Percentiles rank a stretch among this genome's conserved stretches.
These are phyloP conservation scores for Cocos nucifera DNA, from an alignment of 176 grass and related monocot species.

Conservation along the genomic window DNA sequence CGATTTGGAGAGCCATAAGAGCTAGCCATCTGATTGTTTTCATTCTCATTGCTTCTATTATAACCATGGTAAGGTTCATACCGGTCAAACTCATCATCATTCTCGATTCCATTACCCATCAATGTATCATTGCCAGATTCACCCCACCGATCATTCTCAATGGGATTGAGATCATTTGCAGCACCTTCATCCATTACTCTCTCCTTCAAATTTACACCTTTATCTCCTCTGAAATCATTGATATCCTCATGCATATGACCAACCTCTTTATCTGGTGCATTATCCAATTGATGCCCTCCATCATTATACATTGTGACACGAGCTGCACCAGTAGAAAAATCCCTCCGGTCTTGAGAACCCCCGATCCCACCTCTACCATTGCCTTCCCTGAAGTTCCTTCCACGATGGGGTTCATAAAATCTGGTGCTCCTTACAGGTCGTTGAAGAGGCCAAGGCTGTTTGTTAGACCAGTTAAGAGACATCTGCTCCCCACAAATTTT, in stretches of 20 bases:
- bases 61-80: slow-evolving; percentile 66
- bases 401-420: slow-evolving; percentile 6
- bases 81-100: slow-evolving; percentile 28
- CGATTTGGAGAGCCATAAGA: slow-evolving; percentile 17
- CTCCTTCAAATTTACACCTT: slow-evolving; percentile 14
- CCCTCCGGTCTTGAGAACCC: slow-evolving; percentile 16
- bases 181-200: slow-evolving; percentile 21
- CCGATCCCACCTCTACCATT: slow-evolving; percentile 16
- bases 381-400: slow-evolving; percentile 22
- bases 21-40: slow-evolving; percentile 22
- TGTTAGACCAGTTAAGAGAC: slow-evolving; percentile 54
- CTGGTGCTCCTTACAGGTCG: slow-evolving; percentile 25
- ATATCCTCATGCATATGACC: slow-evolving; percentile 8
- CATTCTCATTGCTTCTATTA: slow-evolving; percentile 23
- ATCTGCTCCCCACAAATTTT: slow-evolving; percentile 38
- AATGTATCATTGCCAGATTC: slow-evolving; percentile 30
- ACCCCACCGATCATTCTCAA: slow-evolving; percentile 49
- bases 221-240: slow-evolving; percentile 12
- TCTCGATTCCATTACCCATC: neutral
- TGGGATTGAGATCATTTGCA: slow-evolving; percentile 15
- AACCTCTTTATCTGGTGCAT: slow-evolving; percentile 19
- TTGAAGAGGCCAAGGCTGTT: slow-evolving; percentile 29
- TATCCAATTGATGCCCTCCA: slow-evolving; percentile 1
- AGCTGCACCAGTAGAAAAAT: neutral
- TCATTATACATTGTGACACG: neutral